Base-by-base conservation (phyloP, 306 rosid species). In the Fagus crenata region DNA sequence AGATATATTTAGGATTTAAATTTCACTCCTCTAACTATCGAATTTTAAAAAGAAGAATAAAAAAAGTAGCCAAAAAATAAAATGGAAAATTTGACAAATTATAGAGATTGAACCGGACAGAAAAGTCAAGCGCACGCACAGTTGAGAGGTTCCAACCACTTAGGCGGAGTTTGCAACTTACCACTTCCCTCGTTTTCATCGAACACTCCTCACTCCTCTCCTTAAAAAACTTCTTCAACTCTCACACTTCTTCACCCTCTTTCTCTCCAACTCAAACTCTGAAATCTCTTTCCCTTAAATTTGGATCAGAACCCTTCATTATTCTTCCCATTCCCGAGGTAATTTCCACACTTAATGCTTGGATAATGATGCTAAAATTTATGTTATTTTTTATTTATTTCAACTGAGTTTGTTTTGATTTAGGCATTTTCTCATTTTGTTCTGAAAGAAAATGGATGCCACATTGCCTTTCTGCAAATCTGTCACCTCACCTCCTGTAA, bases 401-500 rank as follows among this genome's bases (percentile, higher is more conserved):
- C 74, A 7, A 55, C 31, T 37, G 4, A 53, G 53, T 72, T 60
- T 71, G 75, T 49, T 78, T 58, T 64, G 32, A 53, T 71, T n/a
- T 71, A 59, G 82, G 79, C 49, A 39, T 49, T 63, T 49, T 7
- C 11, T 55, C 42, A 41, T 69, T 31, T 58, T 11, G 40, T 7
- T 70, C 65, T 11, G 15, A 46, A 12, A 46, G 9, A 40, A 78
- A 77, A 89, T 89, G 98, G 97, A 90, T 8, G 86, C 87, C 61
- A 82, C 91, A 56, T 75, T 91, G 78, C 92, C 94, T 36, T 51
- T 87, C 7, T 92, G 96, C 91, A 90, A 85, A 74, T 85, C 90
- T 69, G 73, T 89, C 58, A 42, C 77, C 76, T 84, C 93, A 14
- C 85, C 88, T 76, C 75, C 87, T 71, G 90, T 93, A 72, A 85